Percentiles rank a stretch among this genome's conserved stretches.
phyloP scores from a whole-genome alignment of 2,329 filamentous ascomycete species.

The Pseudohalonectria lignicola region DNA sequence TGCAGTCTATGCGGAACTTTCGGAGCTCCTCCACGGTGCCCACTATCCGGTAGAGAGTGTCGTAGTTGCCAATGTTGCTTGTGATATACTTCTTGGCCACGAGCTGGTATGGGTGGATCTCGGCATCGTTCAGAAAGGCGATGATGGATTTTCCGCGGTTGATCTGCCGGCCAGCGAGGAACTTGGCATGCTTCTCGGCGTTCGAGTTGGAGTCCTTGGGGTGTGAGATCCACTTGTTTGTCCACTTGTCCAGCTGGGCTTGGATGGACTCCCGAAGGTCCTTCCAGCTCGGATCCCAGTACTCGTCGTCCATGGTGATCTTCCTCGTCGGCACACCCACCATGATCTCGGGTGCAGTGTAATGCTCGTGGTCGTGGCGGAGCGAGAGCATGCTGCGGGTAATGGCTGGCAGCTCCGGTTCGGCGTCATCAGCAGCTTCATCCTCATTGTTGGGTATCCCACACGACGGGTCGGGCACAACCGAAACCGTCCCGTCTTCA shows the following conservation, averaged over 20 bases:
- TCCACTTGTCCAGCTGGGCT: conserved; percentile 33
- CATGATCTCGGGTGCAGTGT: conserved; percentile 39
- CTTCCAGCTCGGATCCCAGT: conserved; percentile 45
- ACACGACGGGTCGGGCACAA: too few relatives aligned
- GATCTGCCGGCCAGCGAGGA: conserved; percentile 42
- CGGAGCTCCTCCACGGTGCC: conserved; percentile 41
- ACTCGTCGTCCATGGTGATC: conserved; percentile 36
- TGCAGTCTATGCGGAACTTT: conserved; percentile 40
- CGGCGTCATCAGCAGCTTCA: conserved; percentile 1
- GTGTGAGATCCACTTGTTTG: conserved; percentile 24
- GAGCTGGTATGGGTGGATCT: conserved; percentile 46
- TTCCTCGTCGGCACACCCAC: conserved; percentile 40
- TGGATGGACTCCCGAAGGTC: conserved; percentile 30
- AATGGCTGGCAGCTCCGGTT: conserved; percentile 24
- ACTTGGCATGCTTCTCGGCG: conserved; percentile 31
- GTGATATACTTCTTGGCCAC: conserved; percentile 40
- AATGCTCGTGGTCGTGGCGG: conserved; percentile 35
- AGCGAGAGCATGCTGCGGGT: conserved; percentile 32
- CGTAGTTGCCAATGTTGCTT: conserved; percentile 35
- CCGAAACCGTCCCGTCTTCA: too few relatives aligned
- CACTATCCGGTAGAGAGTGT: conserved; percentile 44
- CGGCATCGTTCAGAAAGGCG: conserved; percentile 32
- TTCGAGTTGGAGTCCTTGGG: conserved; percentile 9
- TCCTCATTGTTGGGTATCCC: too few relatives aligned
- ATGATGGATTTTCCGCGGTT: conserved; percentile 43